phyloP scores from a whole-genome alignment of 352 stramenopile genomes.

The Phytophthora macrochlamydospora region DNA sequence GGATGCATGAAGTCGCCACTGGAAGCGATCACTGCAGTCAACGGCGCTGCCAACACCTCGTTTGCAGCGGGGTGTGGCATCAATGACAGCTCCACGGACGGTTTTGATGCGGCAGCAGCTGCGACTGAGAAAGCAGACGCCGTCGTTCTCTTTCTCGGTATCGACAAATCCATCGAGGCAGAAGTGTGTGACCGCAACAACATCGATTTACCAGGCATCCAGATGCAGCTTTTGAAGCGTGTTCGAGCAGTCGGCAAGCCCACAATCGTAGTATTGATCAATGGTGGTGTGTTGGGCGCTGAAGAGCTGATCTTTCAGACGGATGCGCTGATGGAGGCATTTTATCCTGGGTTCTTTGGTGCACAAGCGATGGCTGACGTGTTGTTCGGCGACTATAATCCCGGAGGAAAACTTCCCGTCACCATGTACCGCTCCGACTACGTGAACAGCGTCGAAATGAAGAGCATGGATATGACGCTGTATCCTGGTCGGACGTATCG shows the following conservation, averaged over 20 bases:
- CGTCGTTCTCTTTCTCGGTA: constrained; percentile 73
- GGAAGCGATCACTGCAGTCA: not conserved
- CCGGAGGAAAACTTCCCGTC: not conserved
- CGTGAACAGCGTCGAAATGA: constrained; percentile 55
- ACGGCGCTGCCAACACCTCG: not conserved
- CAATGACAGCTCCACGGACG: not conserved
- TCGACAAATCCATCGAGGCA: constrained; percentile 68
- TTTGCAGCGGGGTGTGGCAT: not conserved
- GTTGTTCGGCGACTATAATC: not conserved
- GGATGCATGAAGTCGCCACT: not conserved
- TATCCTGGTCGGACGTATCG: not conserved
- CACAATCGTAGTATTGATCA: constrained; percentile 82
- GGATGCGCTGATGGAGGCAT: constrained; percentile 63
- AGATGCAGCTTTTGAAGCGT: constrained; percentile 66
- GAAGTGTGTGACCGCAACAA: constrained; percentile 65
- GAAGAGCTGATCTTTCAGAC: constrained; percentile 62
- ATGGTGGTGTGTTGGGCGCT: constrained; percentile 76
- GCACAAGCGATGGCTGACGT: constrained; percentile 55
- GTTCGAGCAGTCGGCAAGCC: constrained; percentile 37
- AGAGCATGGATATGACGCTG: not conserved
- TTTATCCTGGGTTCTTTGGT: constrained; percentile 77
- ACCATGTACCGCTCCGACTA: constrained; percentile 68
- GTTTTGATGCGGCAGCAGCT: constrained; percentile 45
- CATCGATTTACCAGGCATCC: constrained; percentile 57
- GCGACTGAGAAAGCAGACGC: constrained; percentile 36